These are phyloP conservation scores for Smittium mucronatum DNA, from an alignment of 371 early-diverging fungal genomes.

Conservation along the genomic window DNA sequence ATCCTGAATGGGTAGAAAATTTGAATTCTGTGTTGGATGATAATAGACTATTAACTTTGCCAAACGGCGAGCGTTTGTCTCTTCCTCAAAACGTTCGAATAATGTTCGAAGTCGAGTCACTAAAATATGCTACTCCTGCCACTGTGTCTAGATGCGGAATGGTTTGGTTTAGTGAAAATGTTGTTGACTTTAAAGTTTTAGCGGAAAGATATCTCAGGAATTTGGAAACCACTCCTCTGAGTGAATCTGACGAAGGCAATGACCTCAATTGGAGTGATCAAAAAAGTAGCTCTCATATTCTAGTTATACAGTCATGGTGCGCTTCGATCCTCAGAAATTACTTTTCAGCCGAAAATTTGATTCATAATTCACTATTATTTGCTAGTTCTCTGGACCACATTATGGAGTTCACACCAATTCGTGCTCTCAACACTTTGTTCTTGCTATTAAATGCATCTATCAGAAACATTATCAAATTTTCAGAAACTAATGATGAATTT, in stretches of 20 bases:
- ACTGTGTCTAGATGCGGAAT: conserved; percentile 98
- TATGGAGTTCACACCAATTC: conserved; percentile 90
- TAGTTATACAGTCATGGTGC: conserved; percentile 57
- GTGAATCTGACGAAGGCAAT: conserved; percentile 63
- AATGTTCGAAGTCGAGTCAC: conserved; percentile 97
- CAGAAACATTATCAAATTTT: conserved; percentile 74
- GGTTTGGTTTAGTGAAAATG: conserved; percentile 95
- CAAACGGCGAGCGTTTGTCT: conserved; percentile 96
- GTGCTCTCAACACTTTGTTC: conserved; percentile 77
- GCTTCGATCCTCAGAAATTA: conserved; percentile 57
- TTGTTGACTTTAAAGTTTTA: conserved; percentile 72
- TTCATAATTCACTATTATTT: conserved; percentile 54
- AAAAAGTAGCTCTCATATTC: conserved; percentile 37
- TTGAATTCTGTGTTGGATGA: conserved; percentile 97
- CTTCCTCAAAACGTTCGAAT: conserved; percentile 93
- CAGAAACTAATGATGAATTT: conserved; percentile 81
- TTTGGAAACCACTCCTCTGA: conserved; percentile 59
- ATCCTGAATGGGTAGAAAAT: conserved; percentile 99
- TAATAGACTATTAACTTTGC: conserved; percentile 89
- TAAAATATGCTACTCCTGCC: conserved; percentile 94
- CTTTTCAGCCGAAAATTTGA: conserved; percentile 60
- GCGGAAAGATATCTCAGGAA: conserved; percentile 70
- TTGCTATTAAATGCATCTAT: conserved; percentile 81
- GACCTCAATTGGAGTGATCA: conserved; percentile 24
- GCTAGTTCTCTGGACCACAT: conserved; percentile 73